phyloP scores from a whole-genome alignment of 768 basidiomycete species.

The Xerocomellus intermedius region DNA sequence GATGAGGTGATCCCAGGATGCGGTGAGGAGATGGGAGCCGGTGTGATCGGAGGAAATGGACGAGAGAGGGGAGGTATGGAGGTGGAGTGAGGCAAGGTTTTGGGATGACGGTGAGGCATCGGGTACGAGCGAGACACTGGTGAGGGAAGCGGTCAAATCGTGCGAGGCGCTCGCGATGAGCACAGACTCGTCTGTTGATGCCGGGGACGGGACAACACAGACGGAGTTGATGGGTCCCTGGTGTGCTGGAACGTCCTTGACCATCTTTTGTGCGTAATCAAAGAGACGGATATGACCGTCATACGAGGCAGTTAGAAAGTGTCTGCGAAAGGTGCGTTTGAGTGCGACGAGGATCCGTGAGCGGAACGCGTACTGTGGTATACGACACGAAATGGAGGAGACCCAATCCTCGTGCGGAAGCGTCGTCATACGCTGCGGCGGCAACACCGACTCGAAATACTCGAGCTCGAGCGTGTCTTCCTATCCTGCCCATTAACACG shows the following conservation, averaged over 20 bases:
- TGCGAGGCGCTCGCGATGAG: constrained; percentile 72
- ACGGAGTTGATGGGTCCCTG: constrained; percentile 67
- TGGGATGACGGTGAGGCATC: constrained; percentile 8
- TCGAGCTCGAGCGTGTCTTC: constrained; percentile 92
- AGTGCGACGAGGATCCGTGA: not conserved
- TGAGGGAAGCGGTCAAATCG: constrained; percentile 70
- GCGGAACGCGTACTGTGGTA: constrained; percentile 14
- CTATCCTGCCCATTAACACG: constrained; percentile 35
- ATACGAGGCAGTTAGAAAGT: constrained; percentile 78
- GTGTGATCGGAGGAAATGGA: constrained; percentile 55
- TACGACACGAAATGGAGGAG: constrained; percentile 26
- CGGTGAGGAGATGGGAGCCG: constrained; percentile 70
- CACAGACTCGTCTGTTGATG: constrained; percentile 31
- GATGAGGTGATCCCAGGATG: constrained; percentile 85
- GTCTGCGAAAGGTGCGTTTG: constrained; percentile 35
- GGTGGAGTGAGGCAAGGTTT: constrained; percentile 62
- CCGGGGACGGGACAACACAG: constrained; percentile 45
- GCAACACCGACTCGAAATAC: constrained; percentile 86
- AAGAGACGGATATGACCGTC: constrained; percentile 76
- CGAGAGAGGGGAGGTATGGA: constrained; percentile 82
- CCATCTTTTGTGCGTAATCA: constrained; percentile 60
- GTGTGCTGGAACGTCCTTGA: constrained; percentile 53
- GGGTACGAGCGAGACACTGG: constrained; percentile 16
- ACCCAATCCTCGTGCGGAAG: constrained; percentile 95
- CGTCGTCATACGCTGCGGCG: constrained; percentile 76